A percentile compares a stretch with the other conserved stretches of the same genome.
Evolutionary conservation across 1,284 basidiomycete genomes (phyloP).

Genomic region (Leccinum griseonigrum): DNA sequence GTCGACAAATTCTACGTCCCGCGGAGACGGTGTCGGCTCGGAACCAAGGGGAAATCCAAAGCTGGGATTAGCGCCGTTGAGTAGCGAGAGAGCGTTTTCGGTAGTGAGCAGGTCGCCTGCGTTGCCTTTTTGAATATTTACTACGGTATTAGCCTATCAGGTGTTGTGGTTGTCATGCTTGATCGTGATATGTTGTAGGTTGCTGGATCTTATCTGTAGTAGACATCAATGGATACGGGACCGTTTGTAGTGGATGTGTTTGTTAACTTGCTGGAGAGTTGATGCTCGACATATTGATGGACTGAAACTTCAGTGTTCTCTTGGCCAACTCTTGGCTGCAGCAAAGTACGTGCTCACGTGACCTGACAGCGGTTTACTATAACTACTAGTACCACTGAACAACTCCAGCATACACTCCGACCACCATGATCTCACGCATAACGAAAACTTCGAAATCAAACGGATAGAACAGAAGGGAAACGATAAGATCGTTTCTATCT

Average conservation of each 20-base stretch:
- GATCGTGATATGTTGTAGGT: not conserved
- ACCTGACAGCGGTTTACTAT: too few relatives aligned
- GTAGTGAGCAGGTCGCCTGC: slow-evolving; percentile 17
- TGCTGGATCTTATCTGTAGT: not conserved
- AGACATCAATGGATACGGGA: not conserved
- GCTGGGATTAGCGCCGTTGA: slow-evolving; percentile 34
- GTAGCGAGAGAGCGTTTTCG: slow-evolving; percentile 32
- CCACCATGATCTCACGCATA: not conserved
- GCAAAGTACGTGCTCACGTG: too few relatives aligned
- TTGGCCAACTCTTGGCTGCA: too few relatives aligned
- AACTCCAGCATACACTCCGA: too few relatives aligned
- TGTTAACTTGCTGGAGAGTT: not conserved
- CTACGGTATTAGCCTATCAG: not conserved
- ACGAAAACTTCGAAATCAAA: not conserved
- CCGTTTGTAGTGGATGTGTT: not conserved
- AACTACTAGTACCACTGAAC: too few relatives aligned
- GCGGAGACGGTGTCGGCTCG: slow-evolving; percentile 7
- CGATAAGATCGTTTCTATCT: not conserved
- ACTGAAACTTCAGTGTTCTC: not conserved
- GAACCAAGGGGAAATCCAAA: slow-evolving; percentile 35
- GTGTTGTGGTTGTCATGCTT: not conserved
- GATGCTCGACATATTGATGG: too few relatives aligned
- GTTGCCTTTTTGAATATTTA: slow-evolving; percentile 16
- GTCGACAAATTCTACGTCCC: slow-evolving; percentile 12
- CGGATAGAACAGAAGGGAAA: not conserved